Evolutionary conservation across 371 early-diverging fungal species (phyloP), one percentile per base, ranked within the genome.

Genomic region (Mortierella polycephala): DNA sequence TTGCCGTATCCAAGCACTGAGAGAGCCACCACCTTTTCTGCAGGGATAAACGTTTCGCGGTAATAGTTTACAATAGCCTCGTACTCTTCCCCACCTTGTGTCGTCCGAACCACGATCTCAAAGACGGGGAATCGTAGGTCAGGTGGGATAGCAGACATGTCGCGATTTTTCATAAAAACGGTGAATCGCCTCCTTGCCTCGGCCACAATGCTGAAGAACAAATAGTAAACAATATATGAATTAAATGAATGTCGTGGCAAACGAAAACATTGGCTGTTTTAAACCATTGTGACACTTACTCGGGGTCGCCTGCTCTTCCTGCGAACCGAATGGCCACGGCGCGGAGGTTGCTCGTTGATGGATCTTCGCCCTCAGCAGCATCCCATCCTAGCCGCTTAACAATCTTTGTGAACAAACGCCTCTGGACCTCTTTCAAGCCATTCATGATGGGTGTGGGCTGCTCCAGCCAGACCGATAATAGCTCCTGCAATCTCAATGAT

Each of bases 111-210:
- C 5, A 92, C 94, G 64, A 93, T 90, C 64, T 84, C 83, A 81
- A 88, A 97, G 0, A 95, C 94, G 3, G 92, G 82, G 30, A 90
- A 89, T n/a, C 95, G 93, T 21, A 98, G 74, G 81, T 96, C 93
- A 47, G 97, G 93, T 67, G 93, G 92, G 44, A 98, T 64, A 0
- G 90, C 92, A 23, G 88, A 83, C 60, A 73, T 66, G 60, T 89
- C 84, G 51, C 87, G 85, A 12, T 79, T 49, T 16, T 72, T 71
- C 63, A 88, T 85, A 60, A 88, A 92, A 14, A 75, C 60, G 51
- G 76, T 69, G 67, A 96, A 95, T 1, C 92, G 84, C 42, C 58
- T 66, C 54, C 84, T 75, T 9, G 94, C 89, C 60, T 92, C 91
- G 0, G 69, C 75, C 47, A 93, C 81, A 52, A 82, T 70, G 10